A percentile compares a stretch with the other conserved stretches of the same genome.
These are phyloP conservation scores for Firmiana major DNA, from an alignment of 345 rosid species.

Conservation along the genomic window DNA sequence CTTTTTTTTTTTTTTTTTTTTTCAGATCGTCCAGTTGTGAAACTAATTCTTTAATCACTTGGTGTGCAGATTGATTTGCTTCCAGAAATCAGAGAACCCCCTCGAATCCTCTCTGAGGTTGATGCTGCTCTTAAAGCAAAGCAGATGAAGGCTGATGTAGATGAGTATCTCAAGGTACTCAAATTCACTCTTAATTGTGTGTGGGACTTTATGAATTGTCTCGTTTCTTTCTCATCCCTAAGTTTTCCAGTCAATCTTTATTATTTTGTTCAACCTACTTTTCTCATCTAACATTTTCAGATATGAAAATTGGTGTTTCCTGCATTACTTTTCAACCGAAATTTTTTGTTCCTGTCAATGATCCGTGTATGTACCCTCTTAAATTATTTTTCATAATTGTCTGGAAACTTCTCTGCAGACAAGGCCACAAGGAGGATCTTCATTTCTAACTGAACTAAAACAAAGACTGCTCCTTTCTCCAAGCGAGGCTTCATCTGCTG, in stretches of 20 bases:
- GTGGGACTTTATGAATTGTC: background rate
- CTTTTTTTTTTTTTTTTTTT: background rate
- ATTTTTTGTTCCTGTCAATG: background rate
- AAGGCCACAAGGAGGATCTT: conserved; percentile 66
- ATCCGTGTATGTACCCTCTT: background rate
- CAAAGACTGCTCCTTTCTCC: conserved; percentile 73
- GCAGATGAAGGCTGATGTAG: conserved; percentile 83
- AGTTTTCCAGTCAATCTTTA: background rate
- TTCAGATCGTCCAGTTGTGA: background rate
- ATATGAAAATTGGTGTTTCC: background rate
- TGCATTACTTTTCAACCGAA: background rate
- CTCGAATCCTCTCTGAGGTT: conserved; percentile 85
- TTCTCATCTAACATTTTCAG: background rate
- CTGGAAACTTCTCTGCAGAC: conserved; percentile 41
- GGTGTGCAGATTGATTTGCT: conserved; percentile 82
- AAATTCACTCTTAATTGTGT: background rate
- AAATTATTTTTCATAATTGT: background rate
- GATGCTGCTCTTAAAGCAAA: conserved; percentile 76
- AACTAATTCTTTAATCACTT: background rate
- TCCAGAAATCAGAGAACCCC: conserved; percentile 81
- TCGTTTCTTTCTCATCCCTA: background rate
- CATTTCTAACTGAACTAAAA: conserved; percentile 73
- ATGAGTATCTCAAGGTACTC: conserved; percentile 88
- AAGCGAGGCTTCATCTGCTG: conserved; percentile 76
- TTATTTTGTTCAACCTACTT: background rate